Base-by-base conservation (phyloP, 192 early-diverging fungal species). In the Umbelopsis sp. region DNA sequence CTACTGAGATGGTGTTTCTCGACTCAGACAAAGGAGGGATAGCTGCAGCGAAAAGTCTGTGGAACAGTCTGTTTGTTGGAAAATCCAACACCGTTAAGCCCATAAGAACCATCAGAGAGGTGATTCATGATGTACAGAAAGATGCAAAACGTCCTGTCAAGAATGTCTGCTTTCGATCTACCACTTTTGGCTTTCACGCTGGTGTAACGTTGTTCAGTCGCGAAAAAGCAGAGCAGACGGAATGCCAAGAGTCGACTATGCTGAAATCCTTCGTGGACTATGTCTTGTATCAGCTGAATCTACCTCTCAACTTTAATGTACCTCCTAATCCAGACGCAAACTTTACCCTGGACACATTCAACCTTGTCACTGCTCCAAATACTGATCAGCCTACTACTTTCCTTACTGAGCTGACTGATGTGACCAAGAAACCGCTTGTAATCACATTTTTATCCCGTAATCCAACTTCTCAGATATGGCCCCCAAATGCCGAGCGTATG, bases 81-180 rank as follows among this genome's bases (percentile, higher is more conserved):
- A 46, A 44, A 35, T 23, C 15, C 13, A 37, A 21, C 20, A n/a
- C 30, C n/a, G 10, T 13, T 2, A 51, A 51, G 21, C 48, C 23
- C 6, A 55, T 55, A n/a, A 27, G 52, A 21, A 71, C 69, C 4
- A 55, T 71, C 12, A 53, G 69, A 18, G 69, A 71, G 51, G 13
- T 71, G 1, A 51, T 21, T 9, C 41, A 46, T 12, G 52, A 58
- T 7, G 47, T 23, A 5, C 67, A 52, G 9, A 48, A 30, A 25
- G 30, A 33, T 7, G 27, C 55, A 33, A 10, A 61, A 25, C 15
- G 5, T 18, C 55, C 55, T 7, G 5, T 49, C 18, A 50, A 53
- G n/a, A 71, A 71, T 15, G n/a, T 71, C 4, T 71, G 69, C 53
- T 53, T 71, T 5, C 69, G 69, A 12, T 71, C 69, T 21, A 51